Evolutionary conservation across 2,329 filamentous ascomycete genomes (phyloP).

Genomic region (Diaporthe longicolla): DNA sequence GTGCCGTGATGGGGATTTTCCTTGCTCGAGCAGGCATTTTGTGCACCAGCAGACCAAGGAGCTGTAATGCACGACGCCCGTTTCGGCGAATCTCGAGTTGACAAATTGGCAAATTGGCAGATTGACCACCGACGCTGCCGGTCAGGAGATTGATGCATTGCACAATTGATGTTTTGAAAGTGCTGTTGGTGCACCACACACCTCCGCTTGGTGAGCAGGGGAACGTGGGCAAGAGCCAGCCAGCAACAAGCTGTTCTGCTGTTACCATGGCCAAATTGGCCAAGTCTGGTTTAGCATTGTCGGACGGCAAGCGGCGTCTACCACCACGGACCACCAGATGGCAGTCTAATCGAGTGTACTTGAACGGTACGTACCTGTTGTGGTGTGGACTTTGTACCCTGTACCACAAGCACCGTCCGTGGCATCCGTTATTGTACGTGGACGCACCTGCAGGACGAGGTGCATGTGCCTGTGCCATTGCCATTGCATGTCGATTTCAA

Average conservation of each 20-base stretch:
- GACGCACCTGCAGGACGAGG: conserved; percentile 17
- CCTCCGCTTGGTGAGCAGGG: too few relatives aligned
- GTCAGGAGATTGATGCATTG: conserved; percentile 3
- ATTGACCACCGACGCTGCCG: neutral
- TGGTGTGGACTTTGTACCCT: neutral
- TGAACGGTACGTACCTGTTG: neutral
- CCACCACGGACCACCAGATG: neutral
- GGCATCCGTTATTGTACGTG: neutral
- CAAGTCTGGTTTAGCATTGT: conserved; percentile 14
- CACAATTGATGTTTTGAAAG: neutral
- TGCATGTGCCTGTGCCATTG: conserved; percentile 14
- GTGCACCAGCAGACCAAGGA: neutral
- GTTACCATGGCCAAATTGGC: neutral
- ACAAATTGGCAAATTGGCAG: neutral
- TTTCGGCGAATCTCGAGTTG: conserved; percentile 1
- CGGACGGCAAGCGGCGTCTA: conserved; percentile 32
- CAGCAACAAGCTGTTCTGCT: too few relatives aligned
- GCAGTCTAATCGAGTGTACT: neutral
- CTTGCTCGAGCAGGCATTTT: conserved; percentile 12
- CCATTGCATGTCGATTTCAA: neutral
- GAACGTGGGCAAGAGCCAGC: neutral
- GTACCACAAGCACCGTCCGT: neutral
- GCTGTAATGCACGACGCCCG: conserved; percentile 20
- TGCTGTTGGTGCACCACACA: neutral
- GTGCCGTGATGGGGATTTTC: neutral